Evolutionary conservation across 139 green algal genomes (phyloP).

Genomic region (Picochlorum sp.): DNA sequence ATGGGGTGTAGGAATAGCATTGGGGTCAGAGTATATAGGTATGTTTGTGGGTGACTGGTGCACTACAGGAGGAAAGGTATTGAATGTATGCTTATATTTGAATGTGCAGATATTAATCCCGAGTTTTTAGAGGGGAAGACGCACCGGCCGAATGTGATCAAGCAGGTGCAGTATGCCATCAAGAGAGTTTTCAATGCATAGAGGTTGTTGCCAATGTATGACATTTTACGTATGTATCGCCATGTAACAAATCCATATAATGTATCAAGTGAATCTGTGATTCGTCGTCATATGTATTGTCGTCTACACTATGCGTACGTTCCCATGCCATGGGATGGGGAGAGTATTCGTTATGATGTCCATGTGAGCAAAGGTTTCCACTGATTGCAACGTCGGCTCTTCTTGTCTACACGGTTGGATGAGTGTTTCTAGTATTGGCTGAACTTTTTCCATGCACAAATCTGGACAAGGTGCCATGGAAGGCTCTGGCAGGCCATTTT

Average conservation of each 20-base stretch:
- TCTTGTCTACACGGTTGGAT: no score
- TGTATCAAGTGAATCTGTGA: no score
- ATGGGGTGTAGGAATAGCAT: conserved; percentile 12
- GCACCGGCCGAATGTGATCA: conserved; percentile 18
- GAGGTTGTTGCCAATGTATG: no score
- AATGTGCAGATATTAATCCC: conserved; percentile 1
- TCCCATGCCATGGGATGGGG: background rate
- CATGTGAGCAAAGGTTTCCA: background rate
- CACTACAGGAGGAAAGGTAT: no score
- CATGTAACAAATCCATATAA: no score
- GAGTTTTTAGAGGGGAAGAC: conserved; percentile 26
- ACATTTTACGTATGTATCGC: no score
- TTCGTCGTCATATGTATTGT: no score
- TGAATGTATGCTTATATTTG: background rate
- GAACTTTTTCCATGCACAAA: no score
- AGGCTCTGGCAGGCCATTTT: no score
- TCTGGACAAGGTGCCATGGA: no score
- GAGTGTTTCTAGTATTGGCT: no score
- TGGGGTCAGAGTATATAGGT: conserved; percentile 28
- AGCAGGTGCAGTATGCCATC: conserved; percentile 19
- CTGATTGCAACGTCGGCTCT: background rate
- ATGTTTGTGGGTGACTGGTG: background rate
- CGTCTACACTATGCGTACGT: no score
- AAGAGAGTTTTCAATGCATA: conserved; percentile 12
- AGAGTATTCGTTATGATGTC: background rate